Percentiles rank a stretch among this genome's conserved stretches.
Conservation (phyloP, 2,329 filamentous ascomycete species). For the Aspergillus fijiensis region DNA sequence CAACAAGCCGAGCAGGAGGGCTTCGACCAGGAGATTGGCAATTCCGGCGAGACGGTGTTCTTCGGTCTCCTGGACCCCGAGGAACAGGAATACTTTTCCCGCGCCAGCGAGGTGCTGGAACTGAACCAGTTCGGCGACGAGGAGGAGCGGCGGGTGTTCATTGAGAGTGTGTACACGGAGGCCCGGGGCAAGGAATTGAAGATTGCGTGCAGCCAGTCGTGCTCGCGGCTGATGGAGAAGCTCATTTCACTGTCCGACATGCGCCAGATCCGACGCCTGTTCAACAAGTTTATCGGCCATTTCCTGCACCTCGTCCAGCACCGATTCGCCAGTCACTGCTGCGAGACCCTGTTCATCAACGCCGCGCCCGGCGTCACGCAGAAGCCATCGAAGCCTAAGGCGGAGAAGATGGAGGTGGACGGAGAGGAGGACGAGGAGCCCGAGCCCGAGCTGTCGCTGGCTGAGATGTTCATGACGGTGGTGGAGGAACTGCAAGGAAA, state of each 20-base stretch:
- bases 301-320: constrained; percentile 90
- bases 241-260: constrained; percentile 79
- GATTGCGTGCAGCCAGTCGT: constrained; percentile 91
- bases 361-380: constrained; percentile 75
- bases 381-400: constrained; percentile 59
- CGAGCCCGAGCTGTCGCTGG: constrained; percentile 65
- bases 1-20: background rate
- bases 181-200: constrained; percentile 92
- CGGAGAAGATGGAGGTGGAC: constrained; percentile 42
- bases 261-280: constrained; percentile 80
- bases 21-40: constrained; percentile 22
- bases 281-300: constrained; percentile 80
- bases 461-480: constrained; percentile 78
- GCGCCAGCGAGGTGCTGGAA: constrained; percentile 85
- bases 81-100: constrained; percentile 93
- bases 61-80: constrained; percentile 90
- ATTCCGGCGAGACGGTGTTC: constrained; percentile 66
- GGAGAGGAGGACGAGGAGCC: constrained; percentile 44
- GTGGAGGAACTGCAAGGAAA: constrained; percentile 86
- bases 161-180: constrained; percentile 82
- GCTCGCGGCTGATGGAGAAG: constrained; percentile 88
- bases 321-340: constrained; percentile 95
- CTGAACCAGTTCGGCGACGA: constrained; percentile 78
- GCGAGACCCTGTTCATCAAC: constrained; percentile 85
- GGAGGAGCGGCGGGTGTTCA: constrained; percentile 69